Evolutionary conservation across 2,329 filamentous ascomycete genomes (phyloP).

Genomic region (Xylaria sp.): DNA sequence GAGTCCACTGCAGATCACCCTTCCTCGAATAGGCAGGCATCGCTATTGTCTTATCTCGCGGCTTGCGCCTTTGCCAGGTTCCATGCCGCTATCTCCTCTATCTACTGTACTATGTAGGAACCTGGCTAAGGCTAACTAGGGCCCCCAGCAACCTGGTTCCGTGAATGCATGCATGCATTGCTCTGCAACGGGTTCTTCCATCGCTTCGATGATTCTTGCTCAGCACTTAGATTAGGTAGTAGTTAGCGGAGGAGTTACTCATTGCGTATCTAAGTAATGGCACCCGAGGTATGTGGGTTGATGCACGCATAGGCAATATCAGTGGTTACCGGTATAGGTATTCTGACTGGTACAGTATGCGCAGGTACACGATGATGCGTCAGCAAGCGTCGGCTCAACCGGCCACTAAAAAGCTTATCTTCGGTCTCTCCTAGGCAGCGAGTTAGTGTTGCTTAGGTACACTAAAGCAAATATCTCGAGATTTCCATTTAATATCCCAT

Average conservation of each 20-base stretch:
- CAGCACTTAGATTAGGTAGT: too few relatives aligned
- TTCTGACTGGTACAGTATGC: not conserved
- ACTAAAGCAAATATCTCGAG: not conserved
- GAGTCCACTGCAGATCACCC: slow-evolving; percentile 23
- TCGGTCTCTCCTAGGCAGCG: slow-evolving; percentile 9
- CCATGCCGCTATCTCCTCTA: not conserved
- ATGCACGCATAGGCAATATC: too few relatives aligned
- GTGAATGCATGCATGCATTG: not conserved
- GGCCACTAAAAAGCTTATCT: not conserved
- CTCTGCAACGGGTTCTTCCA: not conserved
- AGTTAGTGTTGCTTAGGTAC: not conserved
- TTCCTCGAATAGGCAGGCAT: slow-evolving; percentile 48
- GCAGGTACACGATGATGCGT: not conserved
- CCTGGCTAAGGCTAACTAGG: not conserved
- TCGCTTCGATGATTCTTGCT: not conserved
- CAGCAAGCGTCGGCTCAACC: not conserved
- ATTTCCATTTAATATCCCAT: not conserved
- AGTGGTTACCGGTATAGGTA: not conserved
- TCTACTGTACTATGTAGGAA: too few relatives aligned
- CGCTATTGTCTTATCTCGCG: slow-evolving; percentile 39
- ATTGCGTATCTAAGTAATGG: not conserved
- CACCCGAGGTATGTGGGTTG: too few relatives aligned
- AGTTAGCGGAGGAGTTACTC: not conserved
- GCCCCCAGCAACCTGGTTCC: not conserved
- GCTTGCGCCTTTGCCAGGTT: slow-evolving; percentile 1